Evolutionary conservation across 2,329 filamentous ascomycete genomes (phyloP).

Genomic region (Colletotrichum caudatum): DNA sequence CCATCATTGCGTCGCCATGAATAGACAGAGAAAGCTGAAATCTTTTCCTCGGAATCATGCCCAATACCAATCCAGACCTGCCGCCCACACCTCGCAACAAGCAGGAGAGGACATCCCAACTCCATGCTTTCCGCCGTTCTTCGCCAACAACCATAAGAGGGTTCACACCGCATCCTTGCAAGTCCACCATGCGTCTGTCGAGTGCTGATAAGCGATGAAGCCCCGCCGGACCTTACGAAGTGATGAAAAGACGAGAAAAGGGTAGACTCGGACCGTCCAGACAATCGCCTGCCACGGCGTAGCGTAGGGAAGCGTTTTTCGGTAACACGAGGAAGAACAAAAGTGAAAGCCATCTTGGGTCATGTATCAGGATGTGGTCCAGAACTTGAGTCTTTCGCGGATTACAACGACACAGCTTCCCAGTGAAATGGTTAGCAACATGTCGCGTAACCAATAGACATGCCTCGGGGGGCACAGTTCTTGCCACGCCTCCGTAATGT

Average conservation of each 20-base stretch:
- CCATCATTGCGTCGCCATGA: constrained; percentile 38
- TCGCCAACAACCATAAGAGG: constrained; percentile 24
- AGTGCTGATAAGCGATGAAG: constrained; percentile 28
- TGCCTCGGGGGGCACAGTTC: constrained; percentile 22
- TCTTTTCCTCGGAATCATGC: constrained; percentile 43
- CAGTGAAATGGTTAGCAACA: constrained; percentile 32
- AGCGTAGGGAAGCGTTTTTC: constrained; percentile 31
- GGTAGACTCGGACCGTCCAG: constrained; percentile 31
- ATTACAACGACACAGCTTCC: constrained; percentile 52
- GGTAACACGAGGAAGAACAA: constrained; percentile 46
- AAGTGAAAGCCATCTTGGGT: constrained; percentile 62
- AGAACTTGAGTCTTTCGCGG: constrained; percentile 55
- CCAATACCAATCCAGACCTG: constrained; percentile 40
- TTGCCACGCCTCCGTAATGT: constrained; percentile 12
- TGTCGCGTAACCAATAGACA: constrained; percentile 19
- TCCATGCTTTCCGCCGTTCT: constrained; percentile 21
- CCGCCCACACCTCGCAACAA: constrained; percentile 28
- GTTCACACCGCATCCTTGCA: constrained; percentile 6
- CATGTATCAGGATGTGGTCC: constrained; percentile 65
- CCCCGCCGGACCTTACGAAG: constrained; percentile 31
- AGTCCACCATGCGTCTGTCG: constrained; percentile 33
- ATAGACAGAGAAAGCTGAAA: constrained; percentile 41
- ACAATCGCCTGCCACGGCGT: constrained; percentile 22
- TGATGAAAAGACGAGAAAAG: constrained; percentile 38
- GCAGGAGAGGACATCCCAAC: constrained; percentile 35